Base-by-base conservation (phyloP, 2,329 filamentous ascomycete species). In the Chalaropsis thielavioides region DNA sequence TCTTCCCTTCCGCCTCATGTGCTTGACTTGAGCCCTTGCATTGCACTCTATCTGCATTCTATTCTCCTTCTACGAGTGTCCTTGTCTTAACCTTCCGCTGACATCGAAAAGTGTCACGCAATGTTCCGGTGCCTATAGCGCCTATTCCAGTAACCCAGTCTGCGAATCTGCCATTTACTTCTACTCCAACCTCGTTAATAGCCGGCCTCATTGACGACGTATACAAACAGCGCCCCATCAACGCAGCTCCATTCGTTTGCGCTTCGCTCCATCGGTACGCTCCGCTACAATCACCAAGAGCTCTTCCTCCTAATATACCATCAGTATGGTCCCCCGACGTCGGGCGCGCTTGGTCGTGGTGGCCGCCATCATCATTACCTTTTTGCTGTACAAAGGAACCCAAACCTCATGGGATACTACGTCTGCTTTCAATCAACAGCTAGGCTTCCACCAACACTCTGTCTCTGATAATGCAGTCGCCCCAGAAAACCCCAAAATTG, bases 271-370 rank as follows among this genome's bases (percentile, higher is more conserved):
- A 38, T 58, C 51, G 24, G 1, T n/a, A 35, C 15, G 51, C 27
- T 10, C 27, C 4, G 27, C 27, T 38, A 38, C 15, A 27, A 31
- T 11, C 15, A n/a, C 3, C 1, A 58, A 11, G 27, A 38, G 27
- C 4, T n/a, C 27, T 10, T 13, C 17, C 51, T 56, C 51, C 51
- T 38, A 17, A 13, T 19, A 17, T 59, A 40, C 17, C 31, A 24
- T 19, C 51, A 59, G 17, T 19, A 67, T 65, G 66, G 61, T 59
- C 80, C 73, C 82, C 66, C 81, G 85, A 62, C 78, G 85, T 70
- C 78, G 84, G 71, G 86, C 86, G 71, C 81, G 85, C 67, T 76
- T 84, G 66, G 84, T 86, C 68, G 72, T 83, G 41, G 71, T 83
- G 67, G 80, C 80, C 69, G 79, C 83, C 64, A 73, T 81, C 68